Evolutionary conservation across 805 yeast species (phyloP).

Genomic region (Sugiyamaella lignohabitans): DNA sequence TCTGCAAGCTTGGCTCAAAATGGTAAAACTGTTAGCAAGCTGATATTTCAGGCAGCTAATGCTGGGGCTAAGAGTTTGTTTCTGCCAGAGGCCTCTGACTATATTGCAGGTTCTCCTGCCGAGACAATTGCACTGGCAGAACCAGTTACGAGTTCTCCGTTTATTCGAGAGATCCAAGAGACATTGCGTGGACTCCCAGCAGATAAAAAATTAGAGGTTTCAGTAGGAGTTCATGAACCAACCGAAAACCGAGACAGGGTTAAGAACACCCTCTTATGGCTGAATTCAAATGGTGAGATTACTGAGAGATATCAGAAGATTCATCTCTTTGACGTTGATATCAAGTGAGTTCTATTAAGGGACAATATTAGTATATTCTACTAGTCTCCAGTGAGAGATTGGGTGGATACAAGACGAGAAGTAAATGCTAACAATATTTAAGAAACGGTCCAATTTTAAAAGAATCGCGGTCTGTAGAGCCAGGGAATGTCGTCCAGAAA

Average conservation of each 20-base stretch:
- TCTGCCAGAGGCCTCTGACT: conserved; percentile 92
- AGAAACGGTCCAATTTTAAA: conserved; percentile 72
- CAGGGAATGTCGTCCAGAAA: conserved; percentile 50
- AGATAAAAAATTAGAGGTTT: conserved; percentile 50
- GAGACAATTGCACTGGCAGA: conserved; percentile 60
- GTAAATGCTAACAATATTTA: conserved; percentile 10
- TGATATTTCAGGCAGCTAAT: conserved; percentile 59
- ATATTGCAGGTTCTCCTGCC: conserved; percentile 55
- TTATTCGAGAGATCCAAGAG: conserved; percentile 37
- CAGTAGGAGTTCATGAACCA: conserved; percentile 89
- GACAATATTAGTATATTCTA: not conserved
- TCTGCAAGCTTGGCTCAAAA: conserved; percentile 56
- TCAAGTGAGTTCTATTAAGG: conserved; percentile 30
- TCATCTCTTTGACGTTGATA: conserved; percentile 84
- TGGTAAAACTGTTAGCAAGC: conserved; percentile 48
- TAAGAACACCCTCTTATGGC: conserved; percentile 67
- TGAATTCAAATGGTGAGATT: conserved; percentile 58
- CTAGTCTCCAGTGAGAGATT: too few species aligned
- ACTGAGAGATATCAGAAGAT: conserved; percentile 71
- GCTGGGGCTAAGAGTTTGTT: conserved; percentile 63
- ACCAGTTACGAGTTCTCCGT: conserved; percentile 37
- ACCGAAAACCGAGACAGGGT: conserved; percentile 39
- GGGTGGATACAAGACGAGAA: not conserved
- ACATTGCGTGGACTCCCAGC: conserved; percentile 40
- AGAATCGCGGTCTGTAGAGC: conserved; percentile 75